A percentile compares a stretch with the other conserved stretches of the same genome.
phyloP scores from a whole-genome alignment of 2,329 filamentous ascomycete genomes.

The Ophiocordyceps sinensis region DNA sequence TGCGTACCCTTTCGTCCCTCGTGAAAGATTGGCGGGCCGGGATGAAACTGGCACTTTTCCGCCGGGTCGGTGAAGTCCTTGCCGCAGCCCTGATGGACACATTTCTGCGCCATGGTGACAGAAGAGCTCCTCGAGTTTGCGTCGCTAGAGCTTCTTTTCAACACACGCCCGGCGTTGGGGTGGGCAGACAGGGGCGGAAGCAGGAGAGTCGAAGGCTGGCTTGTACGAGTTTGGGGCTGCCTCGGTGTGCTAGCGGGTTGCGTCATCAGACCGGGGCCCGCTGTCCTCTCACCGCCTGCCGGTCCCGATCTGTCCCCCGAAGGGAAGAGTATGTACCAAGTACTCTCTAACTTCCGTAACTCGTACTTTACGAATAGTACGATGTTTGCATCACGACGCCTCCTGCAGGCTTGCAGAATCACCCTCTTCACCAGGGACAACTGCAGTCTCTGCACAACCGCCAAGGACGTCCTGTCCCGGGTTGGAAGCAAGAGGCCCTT shows the following conservation, averaged over 20 bases:
- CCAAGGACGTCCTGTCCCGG: slow-evolving; percentile 51
- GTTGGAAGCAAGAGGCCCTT: slow-evolving; percentile 56
- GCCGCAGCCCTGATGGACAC: slow-evolving; percentile 90
- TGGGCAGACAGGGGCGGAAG: no score
- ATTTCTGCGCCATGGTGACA: slow-evolving; percentile 58
- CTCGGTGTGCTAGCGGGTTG: slow-evolving; percentile 2
- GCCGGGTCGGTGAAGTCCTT: slow-evolving; percentile 72
- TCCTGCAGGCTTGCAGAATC: slow-evolving; percentile 46
- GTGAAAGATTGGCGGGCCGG: slow-evolving; percentile 87
- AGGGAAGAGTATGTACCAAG: no score
- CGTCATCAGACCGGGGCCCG: no score
- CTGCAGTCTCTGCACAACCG: slow-evolving; percentile 56
- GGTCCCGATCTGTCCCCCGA: slow-evolving; percentile 4
- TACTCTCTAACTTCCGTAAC: no score
- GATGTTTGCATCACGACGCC: slow-evolving; percentile 37
- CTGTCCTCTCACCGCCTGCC: slow-evolving; percentile 21
- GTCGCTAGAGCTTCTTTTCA: no score
- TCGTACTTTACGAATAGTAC: no score
- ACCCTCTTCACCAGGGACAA: slow-evolving; percentile 62
- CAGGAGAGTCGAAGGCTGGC: no score
- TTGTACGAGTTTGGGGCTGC: no score
- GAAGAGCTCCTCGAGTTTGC: not conserved
- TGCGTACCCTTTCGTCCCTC: slow-evolving; percentile 88
- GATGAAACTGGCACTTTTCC: slow-evolving; percentile 83
- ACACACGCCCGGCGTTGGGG: no score